phyloP scores from a whole-genome alignment of 495 filamentous ascomycete genomes.

The Xylaria acuta region DNA sequence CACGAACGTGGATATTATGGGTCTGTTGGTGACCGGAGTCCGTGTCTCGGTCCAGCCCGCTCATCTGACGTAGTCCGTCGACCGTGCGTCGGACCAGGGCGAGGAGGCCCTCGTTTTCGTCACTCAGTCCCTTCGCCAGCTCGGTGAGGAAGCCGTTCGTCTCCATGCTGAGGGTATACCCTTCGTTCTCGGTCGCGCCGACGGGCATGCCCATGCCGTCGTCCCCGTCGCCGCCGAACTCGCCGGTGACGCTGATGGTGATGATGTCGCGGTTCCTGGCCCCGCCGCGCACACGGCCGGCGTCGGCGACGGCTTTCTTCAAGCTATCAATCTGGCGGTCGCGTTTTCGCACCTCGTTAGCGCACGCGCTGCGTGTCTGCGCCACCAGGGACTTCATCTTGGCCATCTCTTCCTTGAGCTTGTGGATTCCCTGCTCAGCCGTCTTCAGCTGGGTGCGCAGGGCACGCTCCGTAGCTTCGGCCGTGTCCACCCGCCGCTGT shows the following conservation, averaged over 20 bases:
- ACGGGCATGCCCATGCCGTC: constrained; percentile 44
- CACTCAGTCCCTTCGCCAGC: constrained; percentile 83
- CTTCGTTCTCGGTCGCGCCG: constrained; percentile 60
- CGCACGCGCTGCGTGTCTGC: constrained; percentile 85
- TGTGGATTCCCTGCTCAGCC: constrained; percentile 71
- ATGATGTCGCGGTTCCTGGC: constrained; percentile 57
- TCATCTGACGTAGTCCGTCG: constrained; percentile 75
- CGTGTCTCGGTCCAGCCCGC: constrained; percentile 66
- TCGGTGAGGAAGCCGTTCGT: constrained; percentile 92
- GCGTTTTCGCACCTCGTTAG: constrained; percentile 89
- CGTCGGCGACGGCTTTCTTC: constrained; percentile 74
- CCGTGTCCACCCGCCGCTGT: constrained; percentile 73
- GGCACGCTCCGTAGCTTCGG: constrained; percentile 74
- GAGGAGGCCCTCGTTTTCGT: constrained; percentile 90
- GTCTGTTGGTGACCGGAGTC: constrained; percentile 51
- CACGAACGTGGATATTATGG: constrained; percentile 39
- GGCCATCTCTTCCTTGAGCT: constrained; percentile 79
- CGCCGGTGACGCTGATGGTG: constrained; percentile 61
- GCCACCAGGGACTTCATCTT: constrained; percentile 76
- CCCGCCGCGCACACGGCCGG: constrained; percentile 53
- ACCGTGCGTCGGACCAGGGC: constrained; percentile 73
- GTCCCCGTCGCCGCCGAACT: constrained; percentile 45
- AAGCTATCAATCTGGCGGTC: constrained; percentile 87
- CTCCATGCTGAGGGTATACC: constrained; percentile 80
- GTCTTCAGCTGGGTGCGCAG: constrained; percentile 70